phyloP scores from a whole-genome alignment of 2,329 filamentous ascomycete genomes.

The Penicillium vulpinum region DNA sequence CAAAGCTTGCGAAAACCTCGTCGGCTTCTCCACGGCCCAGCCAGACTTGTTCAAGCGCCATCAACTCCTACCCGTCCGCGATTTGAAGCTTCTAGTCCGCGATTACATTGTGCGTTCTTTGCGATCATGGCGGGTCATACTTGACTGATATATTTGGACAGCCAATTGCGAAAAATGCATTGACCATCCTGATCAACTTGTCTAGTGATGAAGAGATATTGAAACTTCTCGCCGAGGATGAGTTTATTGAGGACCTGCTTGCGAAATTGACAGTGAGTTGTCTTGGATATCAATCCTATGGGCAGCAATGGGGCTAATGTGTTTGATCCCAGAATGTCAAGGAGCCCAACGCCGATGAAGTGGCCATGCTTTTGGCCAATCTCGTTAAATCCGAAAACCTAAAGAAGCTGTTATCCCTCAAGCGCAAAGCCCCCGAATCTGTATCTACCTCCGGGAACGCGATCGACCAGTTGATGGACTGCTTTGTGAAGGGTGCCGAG shows the following conservation, averaged over 20 bases:
- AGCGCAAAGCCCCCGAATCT: slow-evolving; percentile 66
- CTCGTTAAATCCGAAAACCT: slow-evolving; percentile 77
- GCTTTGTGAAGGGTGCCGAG: slow-evolving; percentile 89
- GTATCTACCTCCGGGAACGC: slow-evolving; percentile 71
- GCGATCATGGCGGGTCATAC: slow-evolving; percentile 1
- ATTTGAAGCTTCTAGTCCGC: slow-evolving; percentile 81
- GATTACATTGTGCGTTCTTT: slow-evolving; percentile 70
- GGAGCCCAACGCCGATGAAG: slow-evolving; percentile 78
- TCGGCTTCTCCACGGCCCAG: slow-evolving; percentile 77
- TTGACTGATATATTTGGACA: slow-evolving; percentile 37
- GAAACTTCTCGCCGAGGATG: slow-evolving; percentile 70
- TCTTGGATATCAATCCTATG: slow-evolving; percentile 31
- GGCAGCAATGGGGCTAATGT: neutral
- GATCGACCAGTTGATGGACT: slow-evolving; percentile 89
- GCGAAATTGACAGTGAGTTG: slow-evolving; percentile 71
- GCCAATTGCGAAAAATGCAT: slow-evolving; percentile 88
- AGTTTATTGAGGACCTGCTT: slow-evolving; percentile 74
- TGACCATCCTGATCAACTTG: slow-evolving; percentile 76
- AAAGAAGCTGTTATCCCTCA: slow-evolving; percentile 66
- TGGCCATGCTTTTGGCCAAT: slow-evolving; percentile 92
- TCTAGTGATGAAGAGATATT: slow-evolving; percentile 81
- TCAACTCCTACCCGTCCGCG: slow-evolving; percentile 74
- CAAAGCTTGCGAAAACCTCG: slow-evolving; percentile 76
- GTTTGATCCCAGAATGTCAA: slow-evolving; percentile 43
- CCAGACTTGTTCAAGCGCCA: slow-evolving; percentile 81